Percentiles rank a stretch among this genome's conserved stretches.
Evolutionary conservation across 495 filamentous ascomycete genomes (phyloP).

Genomic region (Xylaria grammica): DNA sequence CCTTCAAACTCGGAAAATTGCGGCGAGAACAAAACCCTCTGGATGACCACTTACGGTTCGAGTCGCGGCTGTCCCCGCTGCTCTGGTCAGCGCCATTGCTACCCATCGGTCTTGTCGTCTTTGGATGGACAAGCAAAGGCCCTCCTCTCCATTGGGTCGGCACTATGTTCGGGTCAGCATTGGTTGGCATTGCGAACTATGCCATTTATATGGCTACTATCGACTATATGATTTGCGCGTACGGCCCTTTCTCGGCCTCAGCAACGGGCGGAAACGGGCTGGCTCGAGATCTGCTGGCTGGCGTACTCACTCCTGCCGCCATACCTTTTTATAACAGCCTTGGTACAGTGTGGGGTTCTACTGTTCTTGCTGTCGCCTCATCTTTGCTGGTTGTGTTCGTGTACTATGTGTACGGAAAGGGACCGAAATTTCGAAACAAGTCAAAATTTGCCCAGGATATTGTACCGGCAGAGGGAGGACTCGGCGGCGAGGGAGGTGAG

Average conservation of each 20-base stretch:
- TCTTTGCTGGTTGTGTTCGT: constrained; percentile 72
- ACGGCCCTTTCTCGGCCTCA: constrained; percentile 78
- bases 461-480: constrained; percentile 17
- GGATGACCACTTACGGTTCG: constrained; percentile 65
- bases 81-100: constrained; percentile 69
- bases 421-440: constrained; percentile 67
- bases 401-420: constrained; percentile 79
- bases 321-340: constrained; percentile 74
- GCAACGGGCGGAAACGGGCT: constrained; percentile 75
- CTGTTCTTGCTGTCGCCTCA: constrained; percentile 73
- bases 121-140: constrained; percentile 68
- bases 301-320: constrained; percentile 74
- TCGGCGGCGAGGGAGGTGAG: no score
- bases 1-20: constrained; percentile 61
- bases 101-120: constrained; percentile 71
- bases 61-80: constrained; percentile 61
- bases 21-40: constrained; percentile 57
- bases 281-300: constrained; percentile 81
- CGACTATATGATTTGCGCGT: constrained; percentile 84
- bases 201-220: constrained; percentile 81
- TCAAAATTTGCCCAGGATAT: constrained; percentile 75
- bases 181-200: constrained; percentile 75
- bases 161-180: constrained; percentile 60
- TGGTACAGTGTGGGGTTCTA: constrained; percentile 71
- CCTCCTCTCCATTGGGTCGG: constrained; percentile 68